Evolutionary conservation across 2,329 filamentous ascomycete species (phyloP).

Genomic region (Microsporum canis): DNA sequence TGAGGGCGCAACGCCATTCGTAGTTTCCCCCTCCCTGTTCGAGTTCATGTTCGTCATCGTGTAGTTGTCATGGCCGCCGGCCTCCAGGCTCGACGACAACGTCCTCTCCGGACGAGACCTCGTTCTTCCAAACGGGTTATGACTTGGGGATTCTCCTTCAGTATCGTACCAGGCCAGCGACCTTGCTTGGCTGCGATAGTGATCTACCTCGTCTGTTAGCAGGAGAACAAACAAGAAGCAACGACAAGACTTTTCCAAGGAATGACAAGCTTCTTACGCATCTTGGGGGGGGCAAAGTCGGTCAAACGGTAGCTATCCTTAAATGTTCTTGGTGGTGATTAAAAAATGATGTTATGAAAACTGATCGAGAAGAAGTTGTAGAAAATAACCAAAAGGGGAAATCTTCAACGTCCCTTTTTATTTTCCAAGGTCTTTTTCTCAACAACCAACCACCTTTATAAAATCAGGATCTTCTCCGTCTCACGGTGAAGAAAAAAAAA

Average conservation of each 20-base stretch:
- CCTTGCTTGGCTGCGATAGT: constrained; percentile 29
- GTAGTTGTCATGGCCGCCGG: constrained; percentile 7
- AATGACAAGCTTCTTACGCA: constrained; percentile 1
- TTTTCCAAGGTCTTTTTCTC: not conserved
- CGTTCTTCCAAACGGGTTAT: constrained; percentile 35
- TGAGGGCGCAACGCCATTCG: constrained; percentile 4
- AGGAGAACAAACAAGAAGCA: not conserved
- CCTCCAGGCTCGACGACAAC: constrained; percentile 25
- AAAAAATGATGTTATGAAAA: no score
- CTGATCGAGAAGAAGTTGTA: not conserved
- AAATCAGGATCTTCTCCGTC: not conserved
- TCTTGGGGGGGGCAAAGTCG: not conserved
- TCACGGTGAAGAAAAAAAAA: not conserved
- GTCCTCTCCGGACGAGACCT: constrained; percentile 19
- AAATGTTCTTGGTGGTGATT: no score
- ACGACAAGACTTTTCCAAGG: not conserved
- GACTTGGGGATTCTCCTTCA: constrained; percentile 26
- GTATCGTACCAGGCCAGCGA: constrained; percentile 33
- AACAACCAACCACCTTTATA: not conserved
- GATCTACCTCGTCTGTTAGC: constrained; percentile 22
- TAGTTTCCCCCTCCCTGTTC: constrained; percentile 1
- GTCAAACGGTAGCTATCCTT: not conserved
- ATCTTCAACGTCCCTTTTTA: not conserved
- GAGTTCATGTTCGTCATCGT: not conserved
- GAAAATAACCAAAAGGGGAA: not conserved